Evolutionary conservation across 148 eudicot species (phyloP), one percentile per base, ranked within the genome.

Genomic region (Talinum fruticosum): DNA sequence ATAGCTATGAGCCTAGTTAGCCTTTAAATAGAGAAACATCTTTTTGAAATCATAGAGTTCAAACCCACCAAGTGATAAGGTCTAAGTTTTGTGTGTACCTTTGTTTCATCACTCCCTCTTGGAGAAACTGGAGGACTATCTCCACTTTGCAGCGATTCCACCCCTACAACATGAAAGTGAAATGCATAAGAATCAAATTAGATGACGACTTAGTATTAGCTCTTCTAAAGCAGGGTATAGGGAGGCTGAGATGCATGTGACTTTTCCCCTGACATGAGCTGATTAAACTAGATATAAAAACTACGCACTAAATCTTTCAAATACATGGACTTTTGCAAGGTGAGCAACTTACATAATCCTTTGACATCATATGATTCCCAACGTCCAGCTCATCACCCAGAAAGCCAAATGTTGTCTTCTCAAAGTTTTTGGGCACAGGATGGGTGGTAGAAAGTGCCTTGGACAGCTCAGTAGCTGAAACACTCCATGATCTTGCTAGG

Each of bases 401-500:
- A 82, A 78, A 78, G 57, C 61, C 38, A 41, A 77, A 75, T 30
- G 85, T 65, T 30, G 83, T 72, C 44, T 80, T 85, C 54, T 84
- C 85, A 19, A 77, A 73, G 66, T 73, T 77, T 33, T 77, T 84
- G 2, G 69, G 44, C 41, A 35, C 44, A 45, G n/a, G 51, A 12
- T 74, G 79, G 34, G 86, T 82, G 79, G 85, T 81, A 34, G 86
- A 76, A 15, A 91, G 91, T 62, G 94, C 92, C 75, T 92, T 87
- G 7, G 97, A 87, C 24, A 95, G 86, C 80, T 94, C 92, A 28
- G 79, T 81, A 10, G 98, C 97, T 1, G 97, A 94, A 38, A 94
- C 81, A 75, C 98, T 94, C 98, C 98, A 94, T 44, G 98, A 92
- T 75, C 98, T 80, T 2, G 93, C 91, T 38, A 94, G 83, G 76